Evolutionary conservation across 495 filamentous ascomycete species (phyloP).

Genomic region (Aspergillus asperescens): DNA sequence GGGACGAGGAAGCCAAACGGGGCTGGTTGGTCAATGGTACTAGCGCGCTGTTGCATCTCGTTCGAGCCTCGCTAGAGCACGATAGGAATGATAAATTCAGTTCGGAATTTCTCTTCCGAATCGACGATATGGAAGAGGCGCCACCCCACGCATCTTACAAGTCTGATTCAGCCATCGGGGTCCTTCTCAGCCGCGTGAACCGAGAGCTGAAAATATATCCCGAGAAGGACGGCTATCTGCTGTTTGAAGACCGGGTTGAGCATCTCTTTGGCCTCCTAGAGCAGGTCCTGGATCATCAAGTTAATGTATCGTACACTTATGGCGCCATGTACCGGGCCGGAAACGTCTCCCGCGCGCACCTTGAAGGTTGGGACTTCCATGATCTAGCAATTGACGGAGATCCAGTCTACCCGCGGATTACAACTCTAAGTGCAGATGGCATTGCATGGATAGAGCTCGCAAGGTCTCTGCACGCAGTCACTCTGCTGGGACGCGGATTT

Average conservation of each 20-base stretch:
- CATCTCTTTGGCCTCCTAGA: slow-evolving; percentile 21
- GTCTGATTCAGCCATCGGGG: slow-evolving; percentile 8
- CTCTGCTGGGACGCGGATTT: neutral
- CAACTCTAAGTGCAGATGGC: slow-evolving; percentile 14
- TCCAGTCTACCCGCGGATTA: slow-evolving; percentile 20
- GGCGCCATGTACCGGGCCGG: neutral
- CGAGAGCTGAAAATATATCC: slow-evolving; percentile 19
- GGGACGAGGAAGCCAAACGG: slow-evolving; percentile 25
- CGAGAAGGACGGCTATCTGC: slow-evolving; percentile 2
- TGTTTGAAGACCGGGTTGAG: slow-evolving; percentile 17
- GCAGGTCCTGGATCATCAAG: slow-evolving; percentile 27
- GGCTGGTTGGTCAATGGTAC: slow-evolving; percentile 33
- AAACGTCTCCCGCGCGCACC: slow-evolving; percentile 16
- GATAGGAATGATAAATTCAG: slow-evolving; percentile 16
- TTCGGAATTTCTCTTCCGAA: slow-evolving; percentile 10
- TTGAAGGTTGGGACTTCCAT: slow-evolving; percentile 32
- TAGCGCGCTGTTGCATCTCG: slow-evolving; percentile 29
- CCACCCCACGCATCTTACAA: neutral
- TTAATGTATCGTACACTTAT: neutral
- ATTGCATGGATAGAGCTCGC: slow-evolving; percentile 28
- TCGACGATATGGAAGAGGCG: neutral
- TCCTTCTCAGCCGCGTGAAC: slow-evolving; percentile 20
- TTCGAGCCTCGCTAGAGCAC: slow-evolving; percentile 24
- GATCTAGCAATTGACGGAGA: slow-evolving; percentile 22
- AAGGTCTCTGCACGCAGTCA: slow-evolving; percentile 1